These are phyloP conservation scores for Aureobasidium sp. DNA, from an alignment of 2,329 filamentous ascomycete species.

Conservation along the genomic window DNA sequence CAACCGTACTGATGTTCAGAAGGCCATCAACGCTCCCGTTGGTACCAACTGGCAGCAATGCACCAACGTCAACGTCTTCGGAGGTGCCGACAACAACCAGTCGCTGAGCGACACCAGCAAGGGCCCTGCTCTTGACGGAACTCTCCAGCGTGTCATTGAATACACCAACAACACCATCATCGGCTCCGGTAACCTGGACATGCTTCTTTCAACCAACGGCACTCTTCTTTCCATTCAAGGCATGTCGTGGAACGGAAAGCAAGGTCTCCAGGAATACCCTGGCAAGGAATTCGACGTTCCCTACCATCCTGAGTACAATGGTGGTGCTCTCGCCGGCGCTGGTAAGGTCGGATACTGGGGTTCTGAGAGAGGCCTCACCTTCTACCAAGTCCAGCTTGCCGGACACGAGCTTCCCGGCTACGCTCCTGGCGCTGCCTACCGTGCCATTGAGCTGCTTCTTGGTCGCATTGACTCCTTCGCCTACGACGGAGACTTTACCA, in stretches of 20 bases:
- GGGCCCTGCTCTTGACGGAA: not conserved
- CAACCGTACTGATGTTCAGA: constrained; percentile 30
- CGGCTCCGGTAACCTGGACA: constrained; percentile 22
- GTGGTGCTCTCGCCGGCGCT: constrained; percentile 12
- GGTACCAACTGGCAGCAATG: constrained; percentile 17
- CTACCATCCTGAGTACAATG: constrained; percentile 14
- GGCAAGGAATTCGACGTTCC: constrained; percentile 19
- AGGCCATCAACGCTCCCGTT: constrained; percentile 28
- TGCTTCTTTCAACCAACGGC: constrained; percentile 21
- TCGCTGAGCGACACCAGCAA: constrained; percentile 1
- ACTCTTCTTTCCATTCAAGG: constrained; percentile 23
- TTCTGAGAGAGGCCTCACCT: constrained; percentile 22
- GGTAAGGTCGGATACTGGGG: constrained; percentile 19
- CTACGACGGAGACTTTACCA: constrained; percentile 27
- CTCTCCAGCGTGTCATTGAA: constrained; percentile 21
- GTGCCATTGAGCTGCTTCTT: constrained; percentile 66
- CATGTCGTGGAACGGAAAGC: constrained; percentile 23
- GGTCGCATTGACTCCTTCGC: constrained; percentile 55
- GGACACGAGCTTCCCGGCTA: constrained; percentile 18
- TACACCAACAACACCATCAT: constrained; percentile 26
- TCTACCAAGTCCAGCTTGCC: constrained; percentile 19
- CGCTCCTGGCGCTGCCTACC: constrained; percentile 46
- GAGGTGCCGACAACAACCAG: constrained; percentile 14
- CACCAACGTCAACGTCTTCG: constrained; percentile 17
- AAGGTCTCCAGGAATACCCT: constrained; percentile 21